Evolutionary conservation across 2,329 filamentous ascomycete species (phyloP), one percentile per base, ranked within the genome.

Genomic region (Tolypocladium tropicale): DNA sequence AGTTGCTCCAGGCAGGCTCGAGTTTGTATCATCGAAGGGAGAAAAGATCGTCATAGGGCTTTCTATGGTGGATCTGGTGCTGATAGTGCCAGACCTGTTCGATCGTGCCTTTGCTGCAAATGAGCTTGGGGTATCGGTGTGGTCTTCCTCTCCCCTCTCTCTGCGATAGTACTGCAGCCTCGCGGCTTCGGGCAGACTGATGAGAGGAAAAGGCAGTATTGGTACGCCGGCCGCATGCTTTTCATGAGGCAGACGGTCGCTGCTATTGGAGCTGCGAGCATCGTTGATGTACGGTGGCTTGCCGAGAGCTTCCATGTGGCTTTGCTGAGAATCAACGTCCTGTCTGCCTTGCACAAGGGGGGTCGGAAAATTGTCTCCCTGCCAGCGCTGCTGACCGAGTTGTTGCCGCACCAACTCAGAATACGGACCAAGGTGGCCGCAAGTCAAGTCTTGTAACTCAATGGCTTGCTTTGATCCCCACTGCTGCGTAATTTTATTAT

Each of bases 161-260:
- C 68, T 58, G 23, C 70, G 67, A 28, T 65, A 61, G 9, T 64
- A 63, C 50, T 73, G 71, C 21, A 69, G 32, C 57, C 64, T 64
- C 2, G 70, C 70, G 16, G 72, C 72, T 37, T 73, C 71, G 1
- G 67, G 66, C 18, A 74, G 61, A 54, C 71, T 72, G 51, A 74
- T 68, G 14, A 74, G 63, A 11, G 66, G 65, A 37, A 74, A 73
- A 1, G 66, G 70, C 2, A 73, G 63, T 2, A 62, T 65, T 3
- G 67, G 62, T 30, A 68, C 62, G 5, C 63, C 60, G 21, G 56
- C 56, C 7, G 61, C 23, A 9, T 63, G 63, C 18, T 64, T 61
- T 21, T 65, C 62, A 9, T 65, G 63, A 23, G 61, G 58, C 16
- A 63, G 56, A 30, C 36, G 36, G 32, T 30, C 52, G 28, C 28